Evolutionary conservation across 148 eudicot species (phyloP).

Genomic region (Hydrangea macrophylla): DNA sequence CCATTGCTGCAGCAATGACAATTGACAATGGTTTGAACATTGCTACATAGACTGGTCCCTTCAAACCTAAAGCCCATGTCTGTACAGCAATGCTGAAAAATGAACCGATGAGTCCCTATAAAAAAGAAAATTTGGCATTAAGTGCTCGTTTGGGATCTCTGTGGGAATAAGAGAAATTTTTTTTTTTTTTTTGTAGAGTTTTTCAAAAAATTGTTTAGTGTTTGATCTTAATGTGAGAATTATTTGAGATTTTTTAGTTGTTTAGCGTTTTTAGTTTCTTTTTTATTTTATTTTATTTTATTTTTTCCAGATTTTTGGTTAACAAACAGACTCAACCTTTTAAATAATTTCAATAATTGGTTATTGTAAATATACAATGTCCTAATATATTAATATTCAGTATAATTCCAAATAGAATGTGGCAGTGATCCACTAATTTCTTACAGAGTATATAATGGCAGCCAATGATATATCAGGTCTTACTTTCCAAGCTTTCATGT

Average conservation of each 20-base stretch:
- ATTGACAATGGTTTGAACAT: constrained; percentile 83
- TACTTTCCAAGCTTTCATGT: constrained; percentile 47
- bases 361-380: no score
- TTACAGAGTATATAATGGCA: constrained; percentile 57
- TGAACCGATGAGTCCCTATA: constrained; percentile 52
- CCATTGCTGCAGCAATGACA: constrained; percentile 74
- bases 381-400: no score
- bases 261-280: no score
- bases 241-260: no score
- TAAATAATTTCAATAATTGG: no score
- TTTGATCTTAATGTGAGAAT: no score
- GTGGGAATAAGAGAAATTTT: no score
- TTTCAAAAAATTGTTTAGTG: no score
- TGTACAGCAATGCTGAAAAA: constrained; percentile 42
- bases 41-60: constrained; percentile 66
- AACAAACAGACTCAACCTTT: neutral
- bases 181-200: no score
- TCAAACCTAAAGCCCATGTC: constrained; percentile 52
- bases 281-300: no score
- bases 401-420: no score
- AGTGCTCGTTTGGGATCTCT: no score
- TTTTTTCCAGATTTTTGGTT: neutral
- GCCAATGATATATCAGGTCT: constrained; percentile 51
- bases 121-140: neutral
- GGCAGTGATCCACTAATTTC: constrained; percentile 8